Percentiles rank a stretch among this genome's conserved stretches.
These are phyloP conservation scores for Hyphopichia homilentoma DNA, from an alignment of 805 yeast species.

Conservation along the genomic window DNA sequence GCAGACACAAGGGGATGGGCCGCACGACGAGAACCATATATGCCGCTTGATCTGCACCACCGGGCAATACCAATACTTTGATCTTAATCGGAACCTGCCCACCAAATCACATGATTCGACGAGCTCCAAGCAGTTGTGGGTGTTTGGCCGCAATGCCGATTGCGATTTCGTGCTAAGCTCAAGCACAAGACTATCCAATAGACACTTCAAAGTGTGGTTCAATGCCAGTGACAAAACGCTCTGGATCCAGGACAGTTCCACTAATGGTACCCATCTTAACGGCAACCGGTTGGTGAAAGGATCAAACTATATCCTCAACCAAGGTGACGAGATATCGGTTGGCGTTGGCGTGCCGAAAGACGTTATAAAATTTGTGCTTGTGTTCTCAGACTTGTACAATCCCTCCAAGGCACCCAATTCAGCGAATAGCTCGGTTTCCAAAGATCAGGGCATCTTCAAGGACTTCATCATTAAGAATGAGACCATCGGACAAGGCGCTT, in stretches of 20 bases:
- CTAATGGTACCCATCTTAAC: slow-evolving; percentile 91
- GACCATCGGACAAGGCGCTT: slow-evolving; percentile 96
- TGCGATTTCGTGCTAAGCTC: slow-evolving; percentile 63
- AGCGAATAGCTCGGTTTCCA: slow-evolving; percentile 21
- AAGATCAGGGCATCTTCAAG: slow-evolving; percentile 56
- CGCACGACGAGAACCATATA: slow-evolving; percentile 30
- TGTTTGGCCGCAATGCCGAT: slow-evolving; percentile 66
- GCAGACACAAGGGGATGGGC: slow-evolving; percentile 21
- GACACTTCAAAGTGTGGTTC: slow-evolving; percentile 70
- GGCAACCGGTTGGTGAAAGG: slow-evolving; percentile 68
- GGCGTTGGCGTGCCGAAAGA: slow-evolving; percentile 84
- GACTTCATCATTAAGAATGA: slow-evolving; percentile 79
- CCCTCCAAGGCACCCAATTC: slow-evolving; percentile 24
- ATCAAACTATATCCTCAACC: slow-evolving; percentile 74
- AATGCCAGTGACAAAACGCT: slow-evolving; percentile 51
- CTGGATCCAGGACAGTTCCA: slow-evolving; percentile 72
- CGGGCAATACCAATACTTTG: slow-evolving; percentile 48
- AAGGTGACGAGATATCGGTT: slow-evolving; percentile 90
- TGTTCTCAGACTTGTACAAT: slow-evolving; percentile 41
- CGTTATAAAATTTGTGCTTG: slow-evolving; percentile 48
- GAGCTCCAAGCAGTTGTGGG: slow-evolving; percentile 48
- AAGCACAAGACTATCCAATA: slow-evolving; percentile 64
- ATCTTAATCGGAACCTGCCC: slow-evolving; percentile 32
- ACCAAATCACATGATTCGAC: slow-evolving; percentile 8
- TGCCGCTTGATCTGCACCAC: slow-evolving; percentile 59